These are phyloP conservation scores for Nicotiana obtusifolia DNA, from an alignment of 257 asterid species.

Conservation along the genomic window DNA sequence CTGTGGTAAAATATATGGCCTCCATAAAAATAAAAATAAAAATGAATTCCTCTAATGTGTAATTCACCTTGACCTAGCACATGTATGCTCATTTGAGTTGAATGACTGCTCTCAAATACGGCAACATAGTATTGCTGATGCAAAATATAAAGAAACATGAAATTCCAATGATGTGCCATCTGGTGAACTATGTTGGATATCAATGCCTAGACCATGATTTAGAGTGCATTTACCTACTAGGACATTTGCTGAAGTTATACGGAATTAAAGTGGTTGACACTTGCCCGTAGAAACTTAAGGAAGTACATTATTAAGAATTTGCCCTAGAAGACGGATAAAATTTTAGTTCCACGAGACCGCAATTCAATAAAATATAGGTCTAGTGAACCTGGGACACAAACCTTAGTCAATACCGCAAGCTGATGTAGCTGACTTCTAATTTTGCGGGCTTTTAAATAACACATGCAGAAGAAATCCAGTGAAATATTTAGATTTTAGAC, in stretches of 20 bases:
- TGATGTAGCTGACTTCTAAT: neutral
- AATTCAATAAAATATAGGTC: neutral
- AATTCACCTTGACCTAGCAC: neutral
- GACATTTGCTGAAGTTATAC: neutral
- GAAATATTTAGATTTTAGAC: neutral
- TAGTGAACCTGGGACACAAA: slow-evolving; percentile 9
- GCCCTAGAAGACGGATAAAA: neutral
- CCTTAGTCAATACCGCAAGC: neutral
- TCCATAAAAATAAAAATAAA: neutral
- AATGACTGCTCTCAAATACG: neutral
- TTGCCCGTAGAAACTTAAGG: neutral
- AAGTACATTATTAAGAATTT: neutral
- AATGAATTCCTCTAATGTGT: neutral
- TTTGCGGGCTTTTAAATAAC: neutral
- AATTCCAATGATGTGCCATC: neutral
- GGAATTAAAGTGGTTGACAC: neutral
- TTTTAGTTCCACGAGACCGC: neutral
- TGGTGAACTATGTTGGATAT: neutral
- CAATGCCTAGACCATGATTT: neutral
- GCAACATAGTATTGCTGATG: neutral
- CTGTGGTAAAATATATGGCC: neutral
- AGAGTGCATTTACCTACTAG: neutral
- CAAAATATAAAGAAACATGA: neutral
- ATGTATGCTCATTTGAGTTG: neutral
- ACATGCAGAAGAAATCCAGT: neutral